Percentiles rank a stretch among this genome's conserved stretches.
phyloP scores from a whole-genome alignment of 1,284 basidiomycete genomes.

The Kwoniella shivajii region DNA sequence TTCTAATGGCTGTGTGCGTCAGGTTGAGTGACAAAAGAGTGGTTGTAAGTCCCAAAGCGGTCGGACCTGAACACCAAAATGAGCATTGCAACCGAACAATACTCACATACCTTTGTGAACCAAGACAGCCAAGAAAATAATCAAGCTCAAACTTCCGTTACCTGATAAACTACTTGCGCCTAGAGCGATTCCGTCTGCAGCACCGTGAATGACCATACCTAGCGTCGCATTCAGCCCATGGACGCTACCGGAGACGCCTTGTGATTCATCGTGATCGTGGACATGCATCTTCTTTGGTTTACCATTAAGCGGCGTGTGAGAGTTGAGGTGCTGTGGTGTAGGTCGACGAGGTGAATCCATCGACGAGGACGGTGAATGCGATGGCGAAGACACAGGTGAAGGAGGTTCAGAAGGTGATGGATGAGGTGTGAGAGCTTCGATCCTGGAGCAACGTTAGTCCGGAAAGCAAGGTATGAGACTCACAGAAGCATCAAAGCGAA shows the following conservation, averaged over 20 bases:
- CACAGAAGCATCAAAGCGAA: conserved; percentile 82
- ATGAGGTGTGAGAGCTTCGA: conserved; percentile 50
- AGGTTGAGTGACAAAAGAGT: conserved; percentile 75
- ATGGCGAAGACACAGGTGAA: conserved; percentile 19
- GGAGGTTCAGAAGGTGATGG: conserved; percentile 27
- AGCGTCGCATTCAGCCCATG: conserved; percentile 69
- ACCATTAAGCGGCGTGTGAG: conserved; percentile 40
- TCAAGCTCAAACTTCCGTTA: conserved; percentile 62
- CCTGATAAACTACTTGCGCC: conserved; percentile 62
- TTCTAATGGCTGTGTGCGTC: conserved; percentile 67
- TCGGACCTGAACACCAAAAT: conserved; percentile 64
- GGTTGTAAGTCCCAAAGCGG: conserved; percentile 78
- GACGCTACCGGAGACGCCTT: conserved; percentile 6
- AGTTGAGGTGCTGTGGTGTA: conserved; percentile 32
- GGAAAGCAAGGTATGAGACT: conserved; percentile 46
- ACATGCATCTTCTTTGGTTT: conserved; percentile 38
- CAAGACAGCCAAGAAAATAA: conserved; percentile 84
- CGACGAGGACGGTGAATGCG: conserved; percentile 20
- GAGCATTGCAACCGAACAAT: not conserved
- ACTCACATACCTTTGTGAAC: conserved; percentile 75
- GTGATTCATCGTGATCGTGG: conserved; percentile 18
- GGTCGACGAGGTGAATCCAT: conserved; percentile 18
- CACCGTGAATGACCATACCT: conserved; percentile 79
- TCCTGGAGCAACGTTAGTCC: conserved; percentile 37
- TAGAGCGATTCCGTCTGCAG: conserved; percentile 86